These are phyloP conservation scores for Phytophthora pseudosyringae DNA, from an alignment of 352 stramenopile species.

Conservation along the genomic window DNA sequence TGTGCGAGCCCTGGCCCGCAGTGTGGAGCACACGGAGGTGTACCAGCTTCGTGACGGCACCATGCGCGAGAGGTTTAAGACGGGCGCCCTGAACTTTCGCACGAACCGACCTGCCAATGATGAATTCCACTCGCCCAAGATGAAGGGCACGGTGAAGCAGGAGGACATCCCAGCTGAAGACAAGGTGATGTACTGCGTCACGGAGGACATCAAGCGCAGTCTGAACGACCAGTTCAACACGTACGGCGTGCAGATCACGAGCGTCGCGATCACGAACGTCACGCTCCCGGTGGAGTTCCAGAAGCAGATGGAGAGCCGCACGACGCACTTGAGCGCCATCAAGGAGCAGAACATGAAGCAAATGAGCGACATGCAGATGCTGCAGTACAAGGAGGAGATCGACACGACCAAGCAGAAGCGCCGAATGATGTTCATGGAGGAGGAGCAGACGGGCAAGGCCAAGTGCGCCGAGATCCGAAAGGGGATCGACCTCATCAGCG, in stretches of 20 bases:
- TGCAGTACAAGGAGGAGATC: constrained; percentile 65
- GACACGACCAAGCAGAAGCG: constrained; percentile 65
- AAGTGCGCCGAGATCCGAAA: constrained; percentile 62
- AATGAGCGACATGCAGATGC: constrained; percentile 77
- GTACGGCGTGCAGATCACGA: constrained; percentile 78
- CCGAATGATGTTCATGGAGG: constrained; percentile 64
- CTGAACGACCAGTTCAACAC: constrained; percentile 82
- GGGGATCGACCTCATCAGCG: constrained; percentile 52
- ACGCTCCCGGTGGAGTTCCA: constrained; percentile 62
- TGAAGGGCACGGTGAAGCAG: constrained; percentile 9
- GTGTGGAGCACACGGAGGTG: constrained; percentile 89
- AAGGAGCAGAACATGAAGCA: constrained; percentile 86
- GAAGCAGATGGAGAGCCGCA: constrained; percentile 74
- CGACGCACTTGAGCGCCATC: constrained; percentile 68
- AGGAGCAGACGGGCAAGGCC: constrained; percentile 62
- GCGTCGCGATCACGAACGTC: constrained; percentile 82
- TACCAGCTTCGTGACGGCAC: constrained; percentile 84
- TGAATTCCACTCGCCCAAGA: constrained; percentile 36
- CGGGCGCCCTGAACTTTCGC: constrained; percentile 41
- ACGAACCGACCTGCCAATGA: constrained; percentile 22
- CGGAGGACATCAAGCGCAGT: constrained; percentile 71
- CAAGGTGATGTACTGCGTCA: constrained; percentile 53
- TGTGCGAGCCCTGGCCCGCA: constrained; percentile 80
- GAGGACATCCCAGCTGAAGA: constrained; percentile 18
- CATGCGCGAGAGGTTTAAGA: constrained; percentile 71